phyloP scores from a whole-genome alignment of 2,329 filamentous ascomycete species.

The Verticillium longisporum region DNA sequence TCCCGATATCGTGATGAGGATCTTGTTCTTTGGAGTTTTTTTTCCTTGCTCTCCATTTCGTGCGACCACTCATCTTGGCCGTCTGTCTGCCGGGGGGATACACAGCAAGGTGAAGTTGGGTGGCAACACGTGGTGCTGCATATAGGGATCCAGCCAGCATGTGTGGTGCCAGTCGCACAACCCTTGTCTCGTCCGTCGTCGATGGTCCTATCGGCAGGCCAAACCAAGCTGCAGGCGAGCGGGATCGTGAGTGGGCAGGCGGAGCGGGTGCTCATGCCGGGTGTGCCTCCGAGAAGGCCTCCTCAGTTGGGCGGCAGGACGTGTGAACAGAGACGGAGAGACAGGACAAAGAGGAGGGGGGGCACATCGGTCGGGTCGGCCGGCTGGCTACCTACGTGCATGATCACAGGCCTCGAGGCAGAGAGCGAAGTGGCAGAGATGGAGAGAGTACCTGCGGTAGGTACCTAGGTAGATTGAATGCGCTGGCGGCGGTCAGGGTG shows the following conservation, averaged over 20 bases:
- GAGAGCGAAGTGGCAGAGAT: too few species aligned
- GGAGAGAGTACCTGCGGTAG: too few species aligned
- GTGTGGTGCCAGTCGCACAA: not conserved
- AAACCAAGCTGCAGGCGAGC: not conserved
- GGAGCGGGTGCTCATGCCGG: not conserved
- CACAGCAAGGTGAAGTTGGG: not conserved
- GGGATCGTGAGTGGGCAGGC: not conserved
- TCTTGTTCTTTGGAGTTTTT: too few species aligned
- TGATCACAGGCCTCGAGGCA: too few species aligned
- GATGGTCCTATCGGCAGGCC: not conserved
- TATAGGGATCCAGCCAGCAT: not conserved
- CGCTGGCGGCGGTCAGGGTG: not conserved
- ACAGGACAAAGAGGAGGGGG: too few species aligned
- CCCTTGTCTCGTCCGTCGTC: not conserved
- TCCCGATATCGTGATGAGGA: too few species aligned
- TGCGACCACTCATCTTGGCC: not conserved
- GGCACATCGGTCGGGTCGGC: not conserved
- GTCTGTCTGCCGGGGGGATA: not conserved
- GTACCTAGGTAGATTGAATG: not conserved
- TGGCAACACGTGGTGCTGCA: constrained; percentile 4
- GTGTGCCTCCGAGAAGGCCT: not conserved
- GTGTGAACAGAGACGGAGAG: not conserved
- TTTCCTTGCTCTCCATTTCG: too few species aligned
- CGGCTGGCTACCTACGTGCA: not conserved
- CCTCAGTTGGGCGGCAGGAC: not conserved